phyloP scores from a whole-genome alignment of 768 basidiomycete genomes.

The Lactarius tabidus region DNA sequence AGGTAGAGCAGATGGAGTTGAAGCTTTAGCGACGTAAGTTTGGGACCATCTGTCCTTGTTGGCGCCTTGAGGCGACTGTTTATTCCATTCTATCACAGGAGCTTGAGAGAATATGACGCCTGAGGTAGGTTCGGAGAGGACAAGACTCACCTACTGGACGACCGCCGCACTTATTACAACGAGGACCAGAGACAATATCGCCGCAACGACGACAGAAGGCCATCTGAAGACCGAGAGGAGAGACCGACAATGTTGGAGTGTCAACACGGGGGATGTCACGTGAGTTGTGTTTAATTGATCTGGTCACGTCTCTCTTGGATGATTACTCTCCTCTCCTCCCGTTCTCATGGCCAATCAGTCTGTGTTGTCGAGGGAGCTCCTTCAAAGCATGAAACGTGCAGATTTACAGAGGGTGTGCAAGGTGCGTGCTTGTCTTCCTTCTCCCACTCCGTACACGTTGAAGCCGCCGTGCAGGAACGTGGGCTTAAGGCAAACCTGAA shows the following conservation, averaged over 20 bases:
- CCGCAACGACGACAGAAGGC: conserved; percentile 85
- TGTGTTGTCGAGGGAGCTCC: conserved; percentile 41
- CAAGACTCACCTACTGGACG: conserved; percentile 63
- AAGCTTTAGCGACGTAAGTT: conserved; percentile 61
- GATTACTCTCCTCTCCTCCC: background rate
- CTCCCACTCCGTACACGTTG: conserved; percentile 9
- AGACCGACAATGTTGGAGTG: conserved; percentile 13
- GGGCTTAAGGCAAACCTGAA: conserved; percentile 82
- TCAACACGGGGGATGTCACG: background rate
- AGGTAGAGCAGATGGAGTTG: conserved; percentile 40
- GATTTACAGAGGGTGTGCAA: conserved; percentile 61
- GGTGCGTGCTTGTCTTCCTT: conserved; percentile 35
- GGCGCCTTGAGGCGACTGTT: conserved; percentile 38
- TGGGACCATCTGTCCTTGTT: conserved; percentile 72
- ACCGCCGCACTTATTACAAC: conserved; percentile 75
- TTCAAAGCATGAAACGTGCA: conserved; percentile 50
- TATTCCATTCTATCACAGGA: conserved; percentile 66
- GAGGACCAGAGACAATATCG: conserved; percentile 66
- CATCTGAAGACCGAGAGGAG: conserved; percentile 40
- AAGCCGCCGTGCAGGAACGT: conserved; percentile 49
- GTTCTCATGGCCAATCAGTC: conserved; percentile 34
- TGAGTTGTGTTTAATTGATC: conserved; percentile 8
- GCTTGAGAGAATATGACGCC: conserved; percentile 38
- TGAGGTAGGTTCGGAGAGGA: background rate
- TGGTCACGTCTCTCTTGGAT: conserved; percentile 4